Conservation (phyloP, 2,329 filamentous ascomycete genomes). For the Diaporthe vexans region DNA sequence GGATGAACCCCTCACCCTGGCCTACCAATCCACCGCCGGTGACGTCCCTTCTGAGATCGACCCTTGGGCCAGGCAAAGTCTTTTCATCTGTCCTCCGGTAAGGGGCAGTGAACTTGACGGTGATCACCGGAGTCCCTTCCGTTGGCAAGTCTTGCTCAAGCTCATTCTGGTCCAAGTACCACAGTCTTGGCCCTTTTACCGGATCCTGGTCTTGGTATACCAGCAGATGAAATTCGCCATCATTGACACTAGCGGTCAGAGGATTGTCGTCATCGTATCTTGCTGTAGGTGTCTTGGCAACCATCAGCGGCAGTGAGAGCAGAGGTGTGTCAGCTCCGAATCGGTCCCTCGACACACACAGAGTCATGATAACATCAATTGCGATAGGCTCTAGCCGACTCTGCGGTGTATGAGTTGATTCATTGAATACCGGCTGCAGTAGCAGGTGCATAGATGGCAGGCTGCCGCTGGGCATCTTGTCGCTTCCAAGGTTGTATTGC, state of each 20-base stretch:
- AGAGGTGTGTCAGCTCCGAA: conserved; percentile 7
- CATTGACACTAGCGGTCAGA: not conserved
- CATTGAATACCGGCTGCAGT: conserved; percentile 19
- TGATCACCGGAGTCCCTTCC: not conserved
- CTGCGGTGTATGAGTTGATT: not conserved
- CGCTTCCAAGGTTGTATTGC: not conserved
- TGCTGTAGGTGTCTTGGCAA: conserved; percentile 16
- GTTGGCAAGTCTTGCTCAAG: too few relatives aligned
- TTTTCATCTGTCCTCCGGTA: conserved; percentile 33
- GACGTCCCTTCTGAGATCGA: conserved; percentile 35
- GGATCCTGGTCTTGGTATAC: conserved; percentile 23
- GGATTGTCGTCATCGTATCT: conserved; percentile 32
- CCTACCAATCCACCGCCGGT: conserved; percentile 30
- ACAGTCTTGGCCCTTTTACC: conserved; percentile 22
- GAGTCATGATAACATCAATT: conserved; percentile 28
- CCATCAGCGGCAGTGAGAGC: conserved; percentile 27
- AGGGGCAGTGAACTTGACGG: conserved; percentile 27
- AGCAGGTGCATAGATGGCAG: conserved; percentile 18
- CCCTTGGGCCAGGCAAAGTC: conserved; percentile 27
- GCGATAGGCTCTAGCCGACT: not conserved
- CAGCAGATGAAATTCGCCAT: not conserved
- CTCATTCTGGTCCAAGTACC: conserved; percentile 17
- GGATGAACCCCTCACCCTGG: conserved; percentile 29
- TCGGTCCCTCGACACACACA: not conserved
- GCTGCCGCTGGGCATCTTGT: not conserved